Percentiles rank a stretch among this genome's conserved stretches.
Conservation (phyloP, 83 land plant genomes). For the Thuja plicata region DNA sequence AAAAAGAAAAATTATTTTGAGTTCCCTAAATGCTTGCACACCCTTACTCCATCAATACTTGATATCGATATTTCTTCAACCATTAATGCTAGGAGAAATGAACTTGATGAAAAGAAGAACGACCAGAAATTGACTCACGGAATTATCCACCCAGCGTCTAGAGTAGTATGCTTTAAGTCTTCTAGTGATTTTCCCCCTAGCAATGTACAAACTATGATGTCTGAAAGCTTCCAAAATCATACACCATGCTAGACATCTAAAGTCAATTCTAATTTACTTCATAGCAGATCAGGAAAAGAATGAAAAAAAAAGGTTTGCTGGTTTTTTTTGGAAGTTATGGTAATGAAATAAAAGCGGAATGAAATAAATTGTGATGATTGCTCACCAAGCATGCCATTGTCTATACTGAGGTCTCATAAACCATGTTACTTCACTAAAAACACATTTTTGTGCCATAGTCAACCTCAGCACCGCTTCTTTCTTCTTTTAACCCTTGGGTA, state of each 20-base stretch:
- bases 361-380: conserved; percentile 12
- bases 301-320: neutral
- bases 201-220: conserved; percentile 9
- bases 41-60: neutral
- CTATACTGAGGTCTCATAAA: conserved; percentile 10
- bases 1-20: conserved; percentile 5
- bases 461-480: too few relatives aligned
- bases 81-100: conserved; percentile 1
- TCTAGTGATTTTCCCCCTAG: conserved; percentile 1
- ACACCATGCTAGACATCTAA: conserved; percentile 14
- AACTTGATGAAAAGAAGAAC: conserved; percentile 5
- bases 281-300: conserved; percentile 16
- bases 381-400: conserved; percentile 12
- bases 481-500: too few relatives aligned
- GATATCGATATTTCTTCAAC: conserved; percentile 1
- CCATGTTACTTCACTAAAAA: too few relatives aligned
- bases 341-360: neutral
- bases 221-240: conserved; percentile 18
- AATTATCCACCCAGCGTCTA: conserved; percentile 35
- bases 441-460: too few relatives aligned
- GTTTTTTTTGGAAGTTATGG: neutral
- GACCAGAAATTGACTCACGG: neutral
- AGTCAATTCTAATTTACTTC: conserved; percentile 5
- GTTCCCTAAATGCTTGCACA: neutral
- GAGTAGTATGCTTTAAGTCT: conserved; percentile 62